Conservation (phyloP, 495 filamentous ascomycete genomes). For the Darksidea phi region DNA sequence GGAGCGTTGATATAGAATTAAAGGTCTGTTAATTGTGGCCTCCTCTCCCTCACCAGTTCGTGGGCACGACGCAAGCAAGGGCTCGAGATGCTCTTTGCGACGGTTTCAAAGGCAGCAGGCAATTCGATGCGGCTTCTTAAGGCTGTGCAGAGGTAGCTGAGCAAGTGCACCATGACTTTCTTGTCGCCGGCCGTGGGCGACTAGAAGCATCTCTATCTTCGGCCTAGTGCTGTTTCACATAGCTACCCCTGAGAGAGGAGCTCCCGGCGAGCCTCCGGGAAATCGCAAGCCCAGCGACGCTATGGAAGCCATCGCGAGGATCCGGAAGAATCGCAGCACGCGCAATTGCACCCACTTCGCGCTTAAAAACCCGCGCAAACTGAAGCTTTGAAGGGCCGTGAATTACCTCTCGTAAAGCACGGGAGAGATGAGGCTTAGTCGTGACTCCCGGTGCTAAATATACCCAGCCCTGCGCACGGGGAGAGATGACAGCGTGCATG, state of each 20-base stretch:
- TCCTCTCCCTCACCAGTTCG: conserved; percentile 19
- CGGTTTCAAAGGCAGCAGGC: conserved; percentile 5
- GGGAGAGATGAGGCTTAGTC: conserved; percentile 17
- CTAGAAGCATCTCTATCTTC: conserved; percentile 9
- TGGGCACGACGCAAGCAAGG: conserved; percentile 25
- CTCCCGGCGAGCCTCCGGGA: conserved; percentile 18
- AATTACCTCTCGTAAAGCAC: not conserved
- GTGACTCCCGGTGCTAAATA: conserved; percentile 23
- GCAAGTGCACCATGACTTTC: conserved; percentile 22
- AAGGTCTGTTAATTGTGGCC: conserved; percentile 30
- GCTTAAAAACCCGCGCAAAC: conserved; percentile 8
- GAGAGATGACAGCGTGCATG: conserved; percentile 35
- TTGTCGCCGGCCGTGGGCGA: conserved; percentile 31
- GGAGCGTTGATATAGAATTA: conserved; percentile 11
- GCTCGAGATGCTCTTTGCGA: conserved; percentile 20
- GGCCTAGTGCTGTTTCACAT: conserved; percentile 29
- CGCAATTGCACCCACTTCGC: not conserved
- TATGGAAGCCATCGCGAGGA: conserved; percentile 7
- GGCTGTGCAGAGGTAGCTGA: conserved; percentile 34
- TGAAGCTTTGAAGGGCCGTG: not conserved
- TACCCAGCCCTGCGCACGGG: conserved; percentile 33
- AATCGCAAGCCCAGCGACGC: conserved; percentile 14
- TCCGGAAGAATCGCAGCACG: conserved; percentile 7
- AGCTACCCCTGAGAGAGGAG: conserved; percentile 29
- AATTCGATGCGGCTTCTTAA: conserved; percentile 27